phyloP scores from a whole-genome alignment of 129 eudicot species.

The Centaurea solstitialis region DNA sequence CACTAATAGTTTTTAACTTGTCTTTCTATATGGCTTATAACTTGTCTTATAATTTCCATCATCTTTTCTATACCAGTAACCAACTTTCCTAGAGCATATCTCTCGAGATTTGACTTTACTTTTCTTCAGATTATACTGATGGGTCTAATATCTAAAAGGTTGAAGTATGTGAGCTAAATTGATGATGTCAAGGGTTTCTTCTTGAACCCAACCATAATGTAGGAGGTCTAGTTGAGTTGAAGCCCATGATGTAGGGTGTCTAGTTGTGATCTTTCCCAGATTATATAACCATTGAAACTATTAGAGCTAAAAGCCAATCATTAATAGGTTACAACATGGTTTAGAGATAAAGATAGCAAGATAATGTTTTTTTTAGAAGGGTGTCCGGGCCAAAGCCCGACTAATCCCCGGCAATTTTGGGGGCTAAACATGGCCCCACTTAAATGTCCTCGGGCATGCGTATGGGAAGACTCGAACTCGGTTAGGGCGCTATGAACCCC shows the following conservation, averaged over 20 bases:
- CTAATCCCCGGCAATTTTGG: too few species aligned
- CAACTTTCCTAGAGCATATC: neutral
- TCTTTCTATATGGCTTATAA: neutral
- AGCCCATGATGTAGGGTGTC: neutral
- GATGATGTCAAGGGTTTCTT: constrained; percentile 9
- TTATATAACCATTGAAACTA: too few species aligned
- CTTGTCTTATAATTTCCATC: neutral
- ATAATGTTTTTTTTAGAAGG: too few species aligned
- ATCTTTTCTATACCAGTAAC: neutral
- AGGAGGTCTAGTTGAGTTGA: neutral
- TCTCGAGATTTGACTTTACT: neutral
- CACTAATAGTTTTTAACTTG: neutral
- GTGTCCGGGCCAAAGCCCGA: too few species aligned
- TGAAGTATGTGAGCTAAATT: constrained; percentile 1
- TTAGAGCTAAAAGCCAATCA: neutral
- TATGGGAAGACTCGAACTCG: too few species aligned
- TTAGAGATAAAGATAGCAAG: neutral
- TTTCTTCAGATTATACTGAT: neutral
- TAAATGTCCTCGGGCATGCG: too few species aligned
- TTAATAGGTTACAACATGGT: neutral
- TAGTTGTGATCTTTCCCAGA: neutral
- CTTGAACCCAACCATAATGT: neutral
- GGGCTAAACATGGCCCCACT: too few species aligned
- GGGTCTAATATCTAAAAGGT: neutral
- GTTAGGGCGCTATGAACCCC: too few species aligned